Evolutionary conservation across 805 yeast species (phyloP).

Genomic region (Candida sanyiensis): DNA sequence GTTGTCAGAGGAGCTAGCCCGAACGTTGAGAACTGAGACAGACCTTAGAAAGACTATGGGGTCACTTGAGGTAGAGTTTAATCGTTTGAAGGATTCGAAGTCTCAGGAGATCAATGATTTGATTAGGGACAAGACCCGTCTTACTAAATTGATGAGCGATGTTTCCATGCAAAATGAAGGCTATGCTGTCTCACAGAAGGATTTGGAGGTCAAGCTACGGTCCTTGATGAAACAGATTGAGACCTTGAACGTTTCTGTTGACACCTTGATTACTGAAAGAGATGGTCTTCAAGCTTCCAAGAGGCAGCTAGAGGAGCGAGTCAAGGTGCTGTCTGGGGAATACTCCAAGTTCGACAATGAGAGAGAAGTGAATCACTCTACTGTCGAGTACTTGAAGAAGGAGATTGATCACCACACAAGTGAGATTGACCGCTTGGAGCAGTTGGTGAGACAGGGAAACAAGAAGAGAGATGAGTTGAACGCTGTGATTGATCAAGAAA

Average conservation of each 20-base stretch:
- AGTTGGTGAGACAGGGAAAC: constrained; percentile 25
- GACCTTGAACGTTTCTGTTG: constrained; percentile 52
- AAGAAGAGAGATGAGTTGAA: constrained; percentile 23
- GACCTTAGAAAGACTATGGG: constrained; percentile 59
- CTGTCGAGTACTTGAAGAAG: constrained; percentile 13
- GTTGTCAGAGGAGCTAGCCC: constrained; percentile 47
- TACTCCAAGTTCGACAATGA: constrained; percentile 33
- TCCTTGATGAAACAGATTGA: constrained; percentile 47
- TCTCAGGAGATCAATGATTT: constrained; percentile 33
- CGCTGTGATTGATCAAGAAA: constrained; percentile 31
- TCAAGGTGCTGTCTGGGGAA: constrained; percentile 36
- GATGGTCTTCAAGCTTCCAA: constrained; percentile 50
- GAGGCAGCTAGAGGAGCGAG: constrained; percentile 39
- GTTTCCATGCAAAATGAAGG: constrained; percentile 40
- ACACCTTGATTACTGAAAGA: constrained; percentile 57
- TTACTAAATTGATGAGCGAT: constrained; percentile 35
- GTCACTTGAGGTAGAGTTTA: constrained; percentile 53
- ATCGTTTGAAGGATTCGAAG: constrained; percentile 40
- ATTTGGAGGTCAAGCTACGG: constrained; percentile 39
- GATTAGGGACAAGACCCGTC: constrained; percentile 37
- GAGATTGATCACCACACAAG: constrained; percentile 25
- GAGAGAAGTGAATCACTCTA: constrained; percentile 19
- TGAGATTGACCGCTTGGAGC: constrained; percentile 28
- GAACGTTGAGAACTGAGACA: constrained; percentile 58
- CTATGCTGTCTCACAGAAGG: constrained; percentile 37